Evolutionary conservation across 768 basidiomycete genomes (phyloP), one percentile per base, ranked within the genome.

Genomic region (Tylopilus intermedius): DNA sequence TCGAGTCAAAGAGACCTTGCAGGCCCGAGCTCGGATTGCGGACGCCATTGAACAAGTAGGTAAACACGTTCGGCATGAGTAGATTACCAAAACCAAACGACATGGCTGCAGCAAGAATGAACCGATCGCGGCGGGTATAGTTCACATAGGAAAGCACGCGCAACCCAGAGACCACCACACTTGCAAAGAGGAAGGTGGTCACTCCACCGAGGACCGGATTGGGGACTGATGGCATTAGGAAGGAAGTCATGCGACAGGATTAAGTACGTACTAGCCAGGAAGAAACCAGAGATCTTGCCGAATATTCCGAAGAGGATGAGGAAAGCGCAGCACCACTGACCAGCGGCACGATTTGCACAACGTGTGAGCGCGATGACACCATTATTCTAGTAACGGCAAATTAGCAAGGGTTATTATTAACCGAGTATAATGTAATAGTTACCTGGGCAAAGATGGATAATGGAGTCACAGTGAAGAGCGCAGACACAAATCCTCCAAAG

Each of bases 141-240:
- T 67, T 59, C 30, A 78, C 70, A 57, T 79, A 79, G 3, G 81
- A 74, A 27, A 94, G 73, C 3, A 92, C 86, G 22, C 86, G 79
- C 27, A 87, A 47, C 30, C 90, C 89, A 0, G 85, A 86, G 7
- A 80, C 78, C 14, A 79, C 76, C 27, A 92, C 89, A 38, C 76
- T 83, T 0, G 87, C 84, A 62, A 93, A 92, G 9, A 92, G 75
- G 76, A 92, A 92, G 3, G 90, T 91, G 10, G 89, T 94, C 3
- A 92, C 88, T 3, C 90, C 89, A 2, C 90, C 90, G 0, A 90
- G 77, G 7, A 90, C 89, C 0, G 90, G 74, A 61, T 86, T 84
- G 1, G 90, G 91, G 54, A 94, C 78, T 79, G 53, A 24, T 9
- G 18, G 29, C 10, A 8, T 61, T 5, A 51, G 45, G 44, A 40